phyloP scores from a whole-genome alignment of 2,329 filamentous ascomycete genomes.

The Dactylellina drechsleri region DNA sequence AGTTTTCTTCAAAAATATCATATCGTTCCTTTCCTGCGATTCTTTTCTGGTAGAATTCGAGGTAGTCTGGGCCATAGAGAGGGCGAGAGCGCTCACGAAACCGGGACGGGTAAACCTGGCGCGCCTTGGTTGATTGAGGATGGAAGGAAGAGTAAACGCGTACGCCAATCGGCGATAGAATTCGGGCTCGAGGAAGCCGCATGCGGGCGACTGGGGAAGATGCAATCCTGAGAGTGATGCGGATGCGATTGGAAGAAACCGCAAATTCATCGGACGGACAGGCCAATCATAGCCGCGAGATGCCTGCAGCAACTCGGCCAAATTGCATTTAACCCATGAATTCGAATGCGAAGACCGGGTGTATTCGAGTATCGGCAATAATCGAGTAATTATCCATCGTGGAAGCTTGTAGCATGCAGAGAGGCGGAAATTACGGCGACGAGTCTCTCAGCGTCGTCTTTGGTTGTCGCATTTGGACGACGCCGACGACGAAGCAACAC shows the following conservation, averaged over 20 bases:
- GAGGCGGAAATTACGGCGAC: too few relatives aligned
- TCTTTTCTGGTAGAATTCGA: conserved; percentile 15
- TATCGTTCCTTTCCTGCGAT: conserved; percentile 15
- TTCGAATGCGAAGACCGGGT: too few relatives aligned
- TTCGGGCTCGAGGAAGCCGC: conserved; percentile 8
- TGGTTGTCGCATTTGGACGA: too few relatives aligned
- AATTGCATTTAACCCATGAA: too few relatives aligned
- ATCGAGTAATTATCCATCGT: too few relatives aligned
- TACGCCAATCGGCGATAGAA: not conserved
- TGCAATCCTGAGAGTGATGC: not conserved
- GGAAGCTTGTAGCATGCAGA: too few relatives aligned
- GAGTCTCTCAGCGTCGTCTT: too few relatives aligned
- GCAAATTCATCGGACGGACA: conserved; percentile 2
- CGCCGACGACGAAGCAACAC: too few relatives aligned
- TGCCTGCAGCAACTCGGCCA: too few relatives aligned
- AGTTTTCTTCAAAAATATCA: not conserved
- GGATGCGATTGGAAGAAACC: not conserved
- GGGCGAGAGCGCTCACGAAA: not conserved
- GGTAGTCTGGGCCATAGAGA: conserved; percentile 9
- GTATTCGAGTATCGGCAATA: too few relatives aligned
- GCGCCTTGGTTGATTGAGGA: conserved; percentile 1
- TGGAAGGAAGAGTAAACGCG: not conserved
- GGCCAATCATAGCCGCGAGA: not conserved
- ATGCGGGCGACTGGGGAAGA: conserved; percentile 24
- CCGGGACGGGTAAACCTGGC: not conserved